Percentiles rank a stretch among this genome's conserved stretches.
phyloP scores from a whole-genome alignment of 345 rosid species.

The Syzygium aqueum region DNA sequence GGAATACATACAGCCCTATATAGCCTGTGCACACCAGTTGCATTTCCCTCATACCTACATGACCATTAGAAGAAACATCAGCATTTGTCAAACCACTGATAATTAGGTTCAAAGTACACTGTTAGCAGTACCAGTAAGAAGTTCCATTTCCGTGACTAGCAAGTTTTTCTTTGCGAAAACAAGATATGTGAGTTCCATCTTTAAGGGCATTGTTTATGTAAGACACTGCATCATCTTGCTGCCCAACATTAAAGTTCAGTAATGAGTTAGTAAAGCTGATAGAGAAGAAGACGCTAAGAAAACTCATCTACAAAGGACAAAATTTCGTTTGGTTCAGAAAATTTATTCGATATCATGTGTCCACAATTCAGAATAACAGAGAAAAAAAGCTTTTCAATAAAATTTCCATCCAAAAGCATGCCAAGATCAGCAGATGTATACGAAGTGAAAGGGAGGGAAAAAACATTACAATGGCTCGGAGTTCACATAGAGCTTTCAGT shows the following conservation, averaged over 20 bases:
- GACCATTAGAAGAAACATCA: background rate
- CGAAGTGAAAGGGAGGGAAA: background rate
- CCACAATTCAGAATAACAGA: background rate
- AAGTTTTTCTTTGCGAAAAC: slow-evolving; percentile 56
- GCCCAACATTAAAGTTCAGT: slow-evolving; percentile 1
- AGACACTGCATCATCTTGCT: slow-evolving; percentile 66
- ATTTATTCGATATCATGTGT: background rate
- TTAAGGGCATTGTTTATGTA: slow-evolving; percentile 45
- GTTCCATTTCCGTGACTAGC: slow-evolving; percentile 52
- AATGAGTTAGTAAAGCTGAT: background rate
- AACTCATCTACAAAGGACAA: background rate
- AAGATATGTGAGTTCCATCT: slow-evolving; percentile 31
- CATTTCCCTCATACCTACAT: slow-evolving; percentile 67
- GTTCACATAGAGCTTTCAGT: slow-evolving; percentile 81
- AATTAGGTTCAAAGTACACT: slow-evolving; percentile 3
- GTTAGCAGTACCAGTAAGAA: slow-evolving; percentile 44
- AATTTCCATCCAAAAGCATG: background rate
- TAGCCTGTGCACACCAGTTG: slow-evolving; percentile 61
- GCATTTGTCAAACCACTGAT: background rate
- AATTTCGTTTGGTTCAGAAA: background rate
- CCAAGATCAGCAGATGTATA: background rate
- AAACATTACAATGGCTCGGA: slow-evolving; percentile 57
- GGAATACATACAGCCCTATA: slow-evolving; percentile 44
- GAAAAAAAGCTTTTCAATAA: background rate
- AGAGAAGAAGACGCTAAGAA: background rate